phyloP scores from a whole-genome alignment of 2,329 filamentous ascomycete species.

The Beauveria rudraprayagi region DNA sequence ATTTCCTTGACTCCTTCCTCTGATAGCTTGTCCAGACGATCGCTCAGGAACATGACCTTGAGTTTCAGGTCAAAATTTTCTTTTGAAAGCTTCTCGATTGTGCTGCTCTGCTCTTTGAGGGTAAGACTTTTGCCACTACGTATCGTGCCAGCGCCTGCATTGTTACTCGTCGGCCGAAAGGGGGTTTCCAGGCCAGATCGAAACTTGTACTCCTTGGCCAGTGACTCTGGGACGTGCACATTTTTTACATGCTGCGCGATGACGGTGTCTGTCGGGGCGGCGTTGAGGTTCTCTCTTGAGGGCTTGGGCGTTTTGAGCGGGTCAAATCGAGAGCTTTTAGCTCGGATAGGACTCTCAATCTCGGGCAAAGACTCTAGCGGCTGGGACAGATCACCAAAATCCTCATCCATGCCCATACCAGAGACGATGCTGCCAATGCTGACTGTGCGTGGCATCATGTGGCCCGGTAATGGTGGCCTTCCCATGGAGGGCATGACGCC shows the following conservation, averaged over 20 bases:
- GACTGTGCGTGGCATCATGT: constrained; percentile 62
- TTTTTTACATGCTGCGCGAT: constrained; percentile 83
- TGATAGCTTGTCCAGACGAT: constrained; percentile 84
- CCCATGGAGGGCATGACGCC: constrained; percentile 57
- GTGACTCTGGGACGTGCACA: constrained; percentile 81
- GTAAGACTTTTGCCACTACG: constrained; percentile 67
- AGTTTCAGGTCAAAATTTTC: constrained; percentile 98
- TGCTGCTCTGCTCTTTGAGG: constrained; percentile 93
- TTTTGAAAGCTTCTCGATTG: constrained; percentile 91
- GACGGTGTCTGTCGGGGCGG: constrained; percentile 75
- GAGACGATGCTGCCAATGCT: constrained; percentile 89
- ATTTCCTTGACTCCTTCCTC: constrained; percentile 97
- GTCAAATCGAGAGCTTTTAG: constrained; percentile 30
- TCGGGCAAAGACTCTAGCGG: constrained; percentile 45
- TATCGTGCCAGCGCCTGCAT: constrained; percentile 37
- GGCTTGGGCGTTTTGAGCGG: constrained; percentile 64
- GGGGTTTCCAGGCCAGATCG: constrained; percentile 59
- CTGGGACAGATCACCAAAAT: constrained; percentile 38
- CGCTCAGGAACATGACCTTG: constrained; percentile 94
- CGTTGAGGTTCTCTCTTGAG: constrained; percentile 40
- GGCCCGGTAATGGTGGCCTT: constrained; percentile 41
- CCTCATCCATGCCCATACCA: constrained; percentile 50
- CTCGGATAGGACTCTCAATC: constrained; percentile 32
- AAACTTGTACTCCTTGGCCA: constrained; percentile 77
- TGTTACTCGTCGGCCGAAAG: constrained; percentile 43